Evolutionary conservation across 2,329 filamentous ascomycete species (phyloP).

Genomic region (Knoxdaviesia capensis): DNA sequence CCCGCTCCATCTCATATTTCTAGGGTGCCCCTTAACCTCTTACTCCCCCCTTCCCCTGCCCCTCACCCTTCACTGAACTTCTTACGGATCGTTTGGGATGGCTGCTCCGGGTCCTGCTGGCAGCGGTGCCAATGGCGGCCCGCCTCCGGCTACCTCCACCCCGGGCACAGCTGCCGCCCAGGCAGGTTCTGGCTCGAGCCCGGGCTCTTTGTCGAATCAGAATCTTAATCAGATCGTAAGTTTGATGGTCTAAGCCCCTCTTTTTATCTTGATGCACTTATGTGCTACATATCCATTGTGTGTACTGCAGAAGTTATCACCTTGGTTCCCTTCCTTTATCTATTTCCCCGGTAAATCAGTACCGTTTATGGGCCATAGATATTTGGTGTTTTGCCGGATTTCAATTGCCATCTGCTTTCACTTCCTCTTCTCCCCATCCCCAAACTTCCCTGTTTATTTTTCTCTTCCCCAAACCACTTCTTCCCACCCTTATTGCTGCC

Average conservation of each 20-base stretch:
- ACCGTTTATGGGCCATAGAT: not conserved
- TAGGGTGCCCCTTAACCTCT: not conserved
- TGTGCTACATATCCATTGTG: too few relatives aligned
- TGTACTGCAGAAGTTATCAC: too few relatives aligned
- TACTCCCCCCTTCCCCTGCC: not conserved
- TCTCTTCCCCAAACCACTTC: not conserved
- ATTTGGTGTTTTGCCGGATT: not conserved
- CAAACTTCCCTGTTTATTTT: not conserved
- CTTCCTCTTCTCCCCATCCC: not conserved
- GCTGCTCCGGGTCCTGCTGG: conserved; percentile 12
- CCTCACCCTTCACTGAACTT: not conserved
- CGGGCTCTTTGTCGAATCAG: conserved; percentile 49
- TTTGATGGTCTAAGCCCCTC: conserved; percentile 8
- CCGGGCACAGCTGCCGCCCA: conserved; percentile 9
- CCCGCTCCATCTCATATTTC: not conserved
- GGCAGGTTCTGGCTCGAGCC: conserved; percentile 10
- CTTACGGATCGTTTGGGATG: not conserved
- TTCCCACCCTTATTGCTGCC: too few relatives aligned
- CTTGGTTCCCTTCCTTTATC: not conserved
- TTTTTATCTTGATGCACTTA: not conserved
- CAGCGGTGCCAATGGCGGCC: conserved; percentile 8
- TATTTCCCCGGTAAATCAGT: not conserved
- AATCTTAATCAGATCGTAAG: conserved; percentile 93
- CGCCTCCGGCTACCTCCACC: conserved; percentile 6
- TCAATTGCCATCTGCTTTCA: not conserved